These are phyloP conservation scores for Lenzites betulinus DNA, from an alignment of 768 basidiomycete species.

Conservation along the genomic window DNA sequence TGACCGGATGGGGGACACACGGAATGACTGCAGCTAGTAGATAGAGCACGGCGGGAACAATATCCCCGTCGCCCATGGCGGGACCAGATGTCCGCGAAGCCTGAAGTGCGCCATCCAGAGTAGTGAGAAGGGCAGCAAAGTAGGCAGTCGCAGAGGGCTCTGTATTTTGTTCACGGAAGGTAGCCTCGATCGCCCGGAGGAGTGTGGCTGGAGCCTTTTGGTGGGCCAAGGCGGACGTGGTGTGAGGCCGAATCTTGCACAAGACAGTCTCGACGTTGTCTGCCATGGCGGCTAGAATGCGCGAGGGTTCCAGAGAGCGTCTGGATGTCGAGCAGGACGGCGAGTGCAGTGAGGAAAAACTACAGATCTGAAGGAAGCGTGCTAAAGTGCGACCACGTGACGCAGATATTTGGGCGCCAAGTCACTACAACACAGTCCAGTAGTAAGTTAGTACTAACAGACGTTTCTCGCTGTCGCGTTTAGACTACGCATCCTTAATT, in stretches of 20 bases:
- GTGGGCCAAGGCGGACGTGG: constrained; percentile 75
- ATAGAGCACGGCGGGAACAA: constrained; percentile 84
- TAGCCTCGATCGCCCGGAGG: constrained; percentile 82
- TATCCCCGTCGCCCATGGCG: constrained; percentile 61
- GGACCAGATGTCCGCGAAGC: constrained; percentile 44
- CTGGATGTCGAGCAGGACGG: constrained; percentile 3
- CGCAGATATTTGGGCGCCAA: not conserved
- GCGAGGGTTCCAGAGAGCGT: not conserved
- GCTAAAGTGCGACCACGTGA: constrained; percentile 11
- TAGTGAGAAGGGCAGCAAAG: constrained; percentile 88
- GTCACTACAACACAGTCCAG: too few species aligned
- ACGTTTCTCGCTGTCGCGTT: too few species aligned
- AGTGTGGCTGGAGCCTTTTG: constrained; percentile 90
- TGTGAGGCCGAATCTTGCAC: constrained; percentile 86
- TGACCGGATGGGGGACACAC: constrained; percentile 76
- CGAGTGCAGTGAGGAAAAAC: constrained; percentile 12
- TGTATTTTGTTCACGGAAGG: constrained; percentile 66
- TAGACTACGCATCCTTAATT: too few species aligned
- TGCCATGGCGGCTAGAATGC: constrained; percentile 22
- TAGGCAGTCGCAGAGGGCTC: constrained; percentile 84
- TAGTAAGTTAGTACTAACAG: too few species aligned
- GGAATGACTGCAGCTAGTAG: constrained; percentile 77
- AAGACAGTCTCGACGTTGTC: constrained; percentile 56
- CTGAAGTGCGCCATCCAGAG: constrained; percentile 76
- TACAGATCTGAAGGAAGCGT: not conserved